phyloP scores from a whole-genome alignment of 83 land plant species.

The Picea abies region DNA sequence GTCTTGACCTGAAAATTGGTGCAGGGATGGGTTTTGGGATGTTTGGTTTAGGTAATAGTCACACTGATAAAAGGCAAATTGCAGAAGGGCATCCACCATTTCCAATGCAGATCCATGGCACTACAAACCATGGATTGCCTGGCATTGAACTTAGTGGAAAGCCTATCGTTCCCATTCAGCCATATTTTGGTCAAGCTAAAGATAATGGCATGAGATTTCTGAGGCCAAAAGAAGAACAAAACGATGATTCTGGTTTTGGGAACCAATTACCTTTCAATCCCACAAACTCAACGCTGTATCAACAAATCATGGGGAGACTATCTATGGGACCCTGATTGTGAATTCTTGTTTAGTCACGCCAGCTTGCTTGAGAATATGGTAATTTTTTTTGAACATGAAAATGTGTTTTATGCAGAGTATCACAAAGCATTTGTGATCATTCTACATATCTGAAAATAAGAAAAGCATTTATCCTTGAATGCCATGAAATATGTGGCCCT shows the following conservation, averaged over 20 bases:
- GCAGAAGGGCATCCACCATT: neutral
- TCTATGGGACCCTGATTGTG: conserved; percentile 11
- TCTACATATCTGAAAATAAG: conserved; percentile 18
- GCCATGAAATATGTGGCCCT: conserved; percentile 15
- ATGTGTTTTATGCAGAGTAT: conserved; percentile 17
- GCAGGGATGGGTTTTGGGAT: conserved; percentile 2
- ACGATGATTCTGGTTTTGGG: neutral
- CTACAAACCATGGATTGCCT: conserved; percentile 11
- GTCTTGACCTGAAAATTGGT: conserved; percentile 10
- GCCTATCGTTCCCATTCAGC: neutral
- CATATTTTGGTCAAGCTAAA: conserved; percentile 12
- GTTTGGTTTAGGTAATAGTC: neutral
- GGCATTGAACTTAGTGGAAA: conserved; percentile 4
- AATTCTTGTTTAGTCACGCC: neutral
- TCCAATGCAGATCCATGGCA: conserved; percentile 11
- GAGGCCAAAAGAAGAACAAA: conserved; percentile 14
- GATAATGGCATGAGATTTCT: conserved; percentile 5
- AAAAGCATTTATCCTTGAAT: conserved; percentile 3
- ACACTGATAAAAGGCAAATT: neutral
- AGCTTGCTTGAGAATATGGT: conserved; percentile 4
- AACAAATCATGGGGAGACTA: conserved; percentile 12
- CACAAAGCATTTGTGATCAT: conserved; percentile 9
- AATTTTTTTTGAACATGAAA: neutral
- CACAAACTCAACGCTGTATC: neutral
- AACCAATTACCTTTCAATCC: neutral